Percentiles rank a stretch among this genome's conserved stretches.
These are phyloP conservation scores for Phytophthora pseudosyringae DNA, from an alignment of 352 stramenopile species.

Conservation along the genomic window DNA sequence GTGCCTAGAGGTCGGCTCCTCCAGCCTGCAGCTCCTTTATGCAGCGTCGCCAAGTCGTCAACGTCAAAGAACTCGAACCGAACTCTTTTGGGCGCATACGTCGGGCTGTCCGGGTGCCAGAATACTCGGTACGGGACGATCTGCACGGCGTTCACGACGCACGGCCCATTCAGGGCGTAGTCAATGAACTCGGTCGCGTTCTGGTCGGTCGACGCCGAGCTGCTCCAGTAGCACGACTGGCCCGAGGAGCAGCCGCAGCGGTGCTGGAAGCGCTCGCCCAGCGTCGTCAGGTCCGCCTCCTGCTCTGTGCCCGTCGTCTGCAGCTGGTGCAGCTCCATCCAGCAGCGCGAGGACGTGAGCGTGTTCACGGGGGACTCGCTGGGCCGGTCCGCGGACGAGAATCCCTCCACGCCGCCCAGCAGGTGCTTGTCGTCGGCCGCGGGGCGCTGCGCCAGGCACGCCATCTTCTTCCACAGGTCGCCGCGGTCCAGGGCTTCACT, in stretches of 20 bases:
- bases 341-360: constrained; percentile 70
- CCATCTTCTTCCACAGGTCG: constrained; percentile 55
- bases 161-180: constrained; percentile 63
- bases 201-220: constrained; percentile 66
- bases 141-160: constrained; percentile 65
- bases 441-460: constrained; percentile 49
- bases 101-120: constrained; percentile 76
- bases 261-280: constrained; percentile 68
- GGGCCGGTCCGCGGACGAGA: constrained; percentile 60
- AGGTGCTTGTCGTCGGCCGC: constrained; percentile 46
- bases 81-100: constrained; percentile 74
- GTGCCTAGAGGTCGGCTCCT: constrained; percentile 12
- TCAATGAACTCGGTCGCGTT: constrained; percentile 79
- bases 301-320: constrained; percentile 40
- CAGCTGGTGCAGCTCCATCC: constrained; percentile 58
- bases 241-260: constrained; percentile 76
- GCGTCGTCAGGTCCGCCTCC: constrained; percentile 49
- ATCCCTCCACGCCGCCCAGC: constrained; percentile 45
- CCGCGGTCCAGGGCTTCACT: constrained; percentile 22
- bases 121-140: constrained; percentile 85
- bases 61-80: constrained; percentile 75
- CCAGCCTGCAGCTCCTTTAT: constrained; percentile 11
- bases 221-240: constrained; percentile 89
- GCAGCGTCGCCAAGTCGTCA: constrained; percentile 27
- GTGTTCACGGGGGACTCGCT: constrained; percentile 71